Conservation (phyloP, 2,329 filamentous ascomycete genomes). For the Paraphoma sp. region DNA sequence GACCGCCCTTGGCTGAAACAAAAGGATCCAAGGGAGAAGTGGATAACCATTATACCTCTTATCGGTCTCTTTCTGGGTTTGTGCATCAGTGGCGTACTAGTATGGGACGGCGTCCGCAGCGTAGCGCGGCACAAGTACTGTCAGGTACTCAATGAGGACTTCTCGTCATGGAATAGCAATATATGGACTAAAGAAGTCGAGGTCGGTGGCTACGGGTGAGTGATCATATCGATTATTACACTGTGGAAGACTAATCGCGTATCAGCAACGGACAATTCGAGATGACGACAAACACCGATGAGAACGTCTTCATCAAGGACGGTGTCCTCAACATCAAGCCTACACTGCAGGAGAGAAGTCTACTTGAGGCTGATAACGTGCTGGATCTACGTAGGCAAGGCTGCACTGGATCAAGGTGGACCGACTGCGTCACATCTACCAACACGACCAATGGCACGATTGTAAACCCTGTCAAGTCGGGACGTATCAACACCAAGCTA, state of each 20-base stretch:
- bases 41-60: conserved; percentile 81
- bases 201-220: conserved; percentile 77
- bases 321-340: conserved; percentile 77
- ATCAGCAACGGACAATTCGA: conserved; percentile 80
- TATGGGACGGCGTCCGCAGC: conserved; percentile 76
- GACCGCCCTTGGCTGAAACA: conserved; percentile 81
- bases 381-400: conserved; percentile 72
- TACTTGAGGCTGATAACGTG: conserved; percentile 70
- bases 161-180: conserved; percentile 62
- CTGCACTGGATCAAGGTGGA: conserved; percentile 68
- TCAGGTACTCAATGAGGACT: conserved; percentile 70
- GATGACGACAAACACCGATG: conserved; percentile 71
- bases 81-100: conserved; percentile 70
- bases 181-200: conserved; percentile 79
- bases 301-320: conserved; percentile 76
- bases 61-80: conserved; percentile 74
- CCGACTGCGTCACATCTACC: conserved; percentile 72
- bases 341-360: conserved; percentile 72
- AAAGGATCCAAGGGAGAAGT: conserved; percentile 80
- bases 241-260: conserved; percentile 30
- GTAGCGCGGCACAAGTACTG: conserved; percentile 80
- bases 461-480: conserved; percentile 78
- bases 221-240: conserved; percentile 10
- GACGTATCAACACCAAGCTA: conserved; percentile 76
- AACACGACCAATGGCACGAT: conserved; percentile 80